phyloP scores from a whole-genome alignment of 1,139 yeast genomes.

The Citeromyces hawaiiensis region DNA sequence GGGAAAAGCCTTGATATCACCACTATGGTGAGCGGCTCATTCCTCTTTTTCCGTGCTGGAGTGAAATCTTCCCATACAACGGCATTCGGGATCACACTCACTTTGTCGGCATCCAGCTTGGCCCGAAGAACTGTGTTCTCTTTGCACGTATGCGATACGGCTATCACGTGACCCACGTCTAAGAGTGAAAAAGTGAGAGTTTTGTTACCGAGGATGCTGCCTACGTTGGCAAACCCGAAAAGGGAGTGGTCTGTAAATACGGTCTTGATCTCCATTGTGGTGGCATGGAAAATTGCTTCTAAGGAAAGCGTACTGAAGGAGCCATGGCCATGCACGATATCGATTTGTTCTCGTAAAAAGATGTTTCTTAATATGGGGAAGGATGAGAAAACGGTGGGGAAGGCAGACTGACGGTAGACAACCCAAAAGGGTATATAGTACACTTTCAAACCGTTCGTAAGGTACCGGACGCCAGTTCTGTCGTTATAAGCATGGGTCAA shows the following conservation, averaged over 20 bases:
- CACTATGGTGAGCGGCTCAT: slow-evolving; percentile 55
- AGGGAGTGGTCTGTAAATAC: slow-evolving; percentile 93
- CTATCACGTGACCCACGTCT: slow-evolving; percentile 84
- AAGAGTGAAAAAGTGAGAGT: slow-evolving; percentile 70
- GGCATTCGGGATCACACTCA: slow-evolving; percentile 94
- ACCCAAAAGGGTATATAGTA: slow-evolving; percentile 81
- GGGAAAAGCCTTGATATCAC: slow-evolving; percentile 86
- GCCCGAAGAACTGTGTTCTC: slow-evolving; percentile 91
- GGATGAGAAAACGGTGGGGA: slow-evolving; percentile 81
- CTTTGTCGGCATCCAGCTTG: slow-evolving; percentile 60
- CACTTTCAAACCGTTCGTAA: slow-evolving; percentile 86
- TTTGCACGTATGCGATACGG: slow-evolving; percentile 94
- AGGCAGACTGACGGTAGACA: slow-evolving; percentile 68
- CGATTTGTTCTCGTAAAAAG: slow-evolving; percentile 70
- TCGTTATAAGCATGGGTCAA: slow-evolving; percentile 83
- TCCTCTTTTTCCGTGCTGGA: slow-evolving; percentile 29
- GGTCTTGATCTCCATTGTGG: slow-evolving; percentile 85
- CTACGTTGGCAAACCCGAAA: slow-evolving; percentile 85
- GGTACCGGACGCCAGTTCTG: slow-evolving; percentile 65
- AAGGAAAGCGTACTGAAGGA: slow-evolving; percentile 77
- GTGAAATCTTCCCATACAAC: slow-evolving; percentile 72
- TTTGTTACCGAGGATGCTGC: slow-evolving; percentile 79
- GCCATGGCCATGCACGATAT: slow-evolving; percentile 93
- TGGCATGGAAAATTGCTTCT: slow-evolving; percentile 81
- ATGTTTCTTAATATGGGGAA: slow-evolving; percentile 82